phyloP scores from a whole-genome alignment of 768 basidiomycete species.

The Suillus luteus region DNA sequence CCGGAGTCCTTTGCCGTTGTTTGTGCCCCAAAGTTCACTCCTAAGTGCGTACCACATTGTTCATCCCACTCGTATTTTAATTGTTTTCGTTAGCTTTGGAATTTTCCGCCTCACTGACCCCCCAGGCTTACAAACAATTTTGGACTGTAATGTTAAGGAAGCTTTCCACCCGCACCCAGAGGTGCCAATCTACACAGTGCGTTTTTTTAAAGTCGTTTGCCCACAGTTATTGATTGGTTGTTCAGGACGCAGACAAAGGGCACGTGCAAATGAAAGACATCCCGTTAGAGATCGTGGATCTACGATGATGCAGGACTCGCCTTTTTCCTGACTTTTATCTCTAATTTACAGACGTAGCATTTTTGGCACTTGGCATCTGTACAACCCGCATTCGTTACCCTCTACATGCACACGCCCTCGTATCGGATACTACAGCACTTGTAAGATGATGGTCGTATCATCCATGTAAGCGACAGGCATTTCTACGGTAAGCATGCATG shows the following conservation, averaged over 20 bases:
- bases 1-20: slow-evolving; percentile 93
- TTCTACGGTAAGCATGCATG: slow-evolving; percentile 51
- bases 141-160: slow-evolving; percentile 66
- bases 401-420: not conserved
- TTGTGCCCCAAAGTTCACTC: slow-evolving; percentile 78
- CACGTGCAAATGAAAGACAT: slow-evolving; percentile 80
- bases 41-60: slow-evolving; percentile 52
- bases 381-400: slow-evolving; percentile 4
- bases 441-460: slow-evolving; percentile 53
- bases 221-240: not conserved
- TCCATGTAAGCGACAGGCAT: slow-evolving; percentile 43
- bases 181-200: slow-evolving; percentile 81
- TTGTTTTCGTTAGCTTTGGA: slow-evolving; percentile 55
- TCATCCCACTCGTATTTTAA: slow-evolving; percentile 3
- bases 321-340: not conserved
- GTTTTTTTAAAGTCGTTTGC: slow-evolving; percentile 29
- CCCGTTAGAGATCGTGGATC: slow-evolving; percentile 80
- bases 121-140: slow-evolving; percentile 72
- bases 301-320: slow-evolving; percentile 44
- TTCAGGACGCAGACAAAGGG: slow-evolving; percentile 80
- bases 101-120: slow-evolving; percentile 91
- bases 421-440: slow-evolving; percentile 13
- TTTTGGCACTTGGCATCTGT: slow-evolving; percentile 6
- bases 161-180: slow-evolving; percentile 89
- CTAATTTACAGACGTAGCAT: slow-evolving; percentile 4